A percentile compares a stretch with the other conserved stretches of the same genome.
phyloP scores from a whole-genome alignment of 495 filamentous ascomycete genomes.

The Penicillium dipodomyicola region DNA sequence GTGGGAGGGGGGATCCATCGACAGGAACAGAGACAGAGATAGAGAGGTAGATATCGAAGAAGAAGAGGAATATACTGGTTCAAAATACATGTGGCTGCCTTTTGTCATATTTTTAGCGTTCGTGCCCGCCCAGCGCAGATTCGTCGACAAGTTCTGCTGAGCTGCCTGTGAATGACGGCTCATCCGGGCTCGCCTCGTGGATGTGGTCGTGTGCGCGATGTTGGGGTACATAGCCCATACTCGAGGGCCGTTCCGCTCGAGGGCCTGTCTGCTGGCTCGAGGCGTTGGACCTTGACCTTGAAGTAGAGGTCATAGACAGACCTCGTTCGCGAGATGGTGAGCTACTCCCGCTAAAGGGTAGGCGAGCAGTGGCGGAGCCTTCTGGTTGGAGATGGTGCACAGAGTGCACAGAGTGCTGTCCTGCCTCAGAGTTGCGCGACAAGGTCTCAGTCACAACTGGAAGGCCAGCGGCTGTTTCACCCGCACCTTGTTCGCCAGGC shows the following conservation, averaged over 20 bases:
- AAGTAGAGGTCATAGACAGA: constrained; percentile 46
- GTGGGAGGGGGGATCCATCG: background rate
- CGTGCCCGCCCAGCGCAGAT: constrained; percentile 15
- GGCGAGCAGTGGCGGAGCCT: constrained; percentile 42
- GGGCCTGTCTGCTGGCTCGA: constrained; percentile 42
- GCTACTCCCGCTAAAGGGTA: constrained; percentile 59
- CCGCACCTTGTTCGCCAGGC: constrained; percentile 30
- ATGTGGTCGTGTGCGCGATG: constrained; percentile 60
- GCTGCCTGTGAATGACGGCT: constrained; percentile 50
- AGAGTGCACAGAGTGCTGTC: constrained; percentile 10
- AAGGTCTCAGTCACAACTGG: constrained; percentile 28
- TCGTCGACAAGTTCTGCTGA: constrained; percentile 49
- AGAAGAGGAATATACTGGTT: background rate
- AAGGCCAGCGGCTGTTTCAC: constrained; percentile 11
- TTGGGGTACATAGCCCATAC: constrained; percentile 71
- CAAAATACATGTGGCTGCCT: constrained; percentile 1
- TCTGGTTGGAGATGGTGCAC: constrained; percentile 31
- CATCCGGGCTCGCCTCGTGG: constrained; percentile 55
- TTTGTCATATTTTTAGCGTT: constrained; percentile 3
- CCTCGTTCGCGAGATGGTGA: constrained; percentile 50
- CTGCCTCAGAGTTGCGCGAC: constrained; percentile 8
- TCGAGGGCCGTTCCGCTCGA: constrained; percentile 59
- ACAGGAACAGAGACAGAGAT: background rate
- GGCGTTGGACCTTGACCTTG: constrained; percentile 38
- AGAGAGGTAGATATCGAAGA: background rate